These are phyloP conservation scores for Diutina pseudorugosa DNA, from an alignment of 1,139 yeast species.

Conservation along the genomic window DNA sequence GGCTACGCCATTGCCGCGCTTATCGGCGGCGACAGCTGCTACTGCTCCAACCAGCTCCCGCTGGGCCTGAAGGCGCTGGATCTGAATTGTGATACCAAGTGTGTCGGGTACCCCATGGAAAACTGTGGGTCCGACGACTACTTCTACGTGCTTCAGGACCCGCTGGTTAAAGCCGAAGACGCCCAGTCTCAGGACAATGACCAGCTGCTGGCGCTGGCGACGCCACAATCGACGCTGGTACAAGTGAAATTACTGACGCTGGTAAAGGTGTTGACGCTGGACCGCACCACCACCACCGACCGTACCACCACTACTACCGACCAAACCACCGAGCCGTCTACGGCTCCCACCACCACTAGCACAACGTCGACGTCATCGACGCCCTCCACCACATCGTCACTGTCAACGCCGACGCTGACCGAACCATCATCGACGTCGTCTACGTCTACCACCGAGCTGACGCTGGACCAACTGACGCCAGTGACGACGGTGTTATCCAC, in stretches of 20 bases:
- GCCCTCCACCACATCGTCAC: conserved; percentile 9
- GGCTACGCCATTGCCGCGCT: conserved; percentile 42
- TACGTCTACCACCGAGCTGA: conserved; percentile 5
- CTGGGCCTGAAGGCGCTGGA: conserved; percentile 17
- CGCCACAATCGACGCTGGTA: not conserved
- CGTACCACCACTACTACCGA: not conserved
- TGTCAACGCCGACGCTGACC: conserved; percentile 10
- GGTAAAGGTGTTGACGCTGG: not conserved
- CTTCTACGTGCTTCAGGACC: conserved; percentile 35
- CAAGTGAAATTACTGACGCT: not conserved
- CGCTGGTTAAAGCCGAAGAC: conserved; percentile 14
- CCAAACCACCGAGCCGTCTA: not conserved
- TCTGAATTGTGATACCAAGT: conserved; percentile 33
- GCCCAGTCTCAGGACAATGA: not conserved
- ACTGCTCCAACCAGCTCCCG: conserved; percentile 44
- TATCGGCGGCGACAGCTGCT: conserved; percentile 41
- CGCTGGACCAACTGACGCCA: not conserved
- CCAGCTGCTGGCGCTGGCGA: not conserved
- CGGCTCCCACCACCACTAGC: not conserved
- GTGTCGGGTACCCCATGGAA: conserved; percentile 46
- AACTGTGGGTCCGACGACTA: conserved; percentile 52
- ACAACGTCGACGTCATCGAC: not conserved
- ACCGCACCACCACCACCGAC: not conserved
- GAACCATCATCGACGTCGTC: conserved; percentile 10
- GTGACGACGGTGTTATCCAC: conserved; percentile 3